Evolutionary conservation across 2,329 filamentous ascomycete species (phyloP).

Genomic region (Myriosclerotinia curreyana): DNA sequence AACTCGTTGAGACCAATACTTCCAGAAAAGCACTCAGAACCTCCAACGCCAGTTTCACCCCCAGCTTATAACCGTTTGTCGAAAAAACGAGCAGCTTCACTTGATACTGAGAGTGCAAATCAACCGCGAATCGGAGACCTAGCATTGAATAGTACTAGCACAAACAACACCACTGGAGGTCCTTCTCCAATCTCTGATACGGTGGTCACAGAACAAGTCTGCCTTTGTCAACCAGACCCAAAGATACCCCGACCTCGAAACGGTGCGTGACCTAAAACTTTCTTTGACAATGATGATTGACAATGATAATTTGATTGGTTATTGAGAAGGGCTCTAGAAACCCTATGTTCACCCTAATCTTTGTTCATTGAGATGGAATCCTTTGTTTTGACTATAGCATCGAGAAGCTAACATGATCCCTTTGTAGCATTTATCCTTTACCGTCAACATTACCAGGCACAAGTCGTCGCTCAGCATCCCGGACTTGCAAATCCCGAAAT

Average conservation of each 20-base stretch:
- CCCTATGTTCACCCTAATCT: constrained; percentile 25
- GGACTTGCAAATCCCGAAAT: constrained; percentile 92
- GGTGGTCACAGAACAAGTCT: constrained; percentile 48
- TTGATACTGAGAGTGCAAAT: constrained; percentile 35
- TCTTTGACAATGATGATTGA: constrained; percentile 30
- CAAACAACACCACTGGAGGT: constrained; percentile 22
- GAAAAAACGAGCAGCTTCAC: constrained; percentile 38
- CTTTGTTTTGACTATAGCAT: constrained; percentile 30
- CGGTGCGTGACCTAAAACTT: constrained; percentile 49
- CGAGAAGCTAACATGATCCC: constrained; percentile 37
- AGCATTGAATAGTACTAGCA: constrained; percentile 34
- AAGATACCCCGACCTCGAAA: constrained; percentile 70
- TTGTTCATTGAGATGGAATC: constrained; percentile 27
- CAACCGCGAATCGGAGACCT: constrained; percentile 36
- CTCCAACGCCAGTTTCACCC: constrained; percentile 33
- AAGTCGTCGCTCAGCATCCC: constrained; percentile 78
- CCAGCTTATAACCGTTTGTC: constrained; percentile 33
- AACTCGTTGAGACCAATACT: constrained; percentile 31
- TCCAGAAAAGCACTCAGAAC: constrained; percentile 32
- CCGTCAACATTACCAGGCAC: constrained; percentile 84
- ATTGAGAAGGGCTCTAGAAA: constrained; percentile 16
- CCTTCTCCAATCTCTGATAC: constrained; percentile 28
- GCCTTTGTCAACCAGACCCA: constrained; percentile 67
- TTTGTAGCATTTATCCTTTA: constrained; percentile 91
- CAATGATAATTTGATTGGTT: constrained; percentile 27